Evolutionary conservation across 2,329 filamentous ascomycete genomes (phyloP).

Genomic region (Lizonia empirigonia): DNA sequence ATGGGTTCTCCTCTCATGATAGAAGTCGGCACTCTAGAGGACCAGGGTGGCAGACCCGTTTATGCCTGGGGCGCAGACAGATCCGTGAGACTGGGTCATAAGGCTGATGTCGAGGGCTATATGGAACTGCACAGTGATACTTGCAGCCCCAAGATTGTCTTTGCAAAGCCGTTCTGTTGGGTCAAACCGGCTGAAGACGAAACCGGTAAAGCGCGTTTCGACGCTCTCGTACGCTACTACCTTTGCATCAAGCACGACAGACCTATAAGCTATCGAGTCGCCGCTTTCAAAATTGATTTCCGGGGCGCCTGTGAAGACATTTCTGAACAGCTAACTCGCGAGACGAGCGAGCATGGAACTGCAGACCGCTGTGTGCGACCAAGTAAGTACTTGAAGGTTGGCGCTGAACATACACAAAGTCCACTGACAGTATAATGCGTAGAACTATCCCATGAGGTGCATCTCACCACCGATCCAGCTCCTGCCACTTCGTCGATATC

Average conservation of each 20-base stretch:
- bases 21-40: not conserved
- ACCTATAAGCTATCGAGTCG: not conserved
- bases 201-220: not conserved
- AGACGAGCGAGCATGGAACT: not conserved
- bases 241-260: not conserved
- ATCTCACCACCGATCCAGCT: not conserved
- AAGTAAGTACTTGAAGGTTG: not conserved
- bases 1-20: too few species aligned
- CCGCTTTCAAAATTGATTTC: not conserved
- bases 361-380: not conserved
- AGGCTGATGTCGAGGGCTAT: not conserved
- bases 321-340: not conserved
- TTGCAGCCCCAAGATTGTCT: not conserved
- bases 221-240: not conserved
- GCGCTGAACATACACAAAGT: not conserved
- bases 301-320: not conserved
- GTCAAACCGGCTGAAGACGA: not conserved
- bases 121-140: not conserved
- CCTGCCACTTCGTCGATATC: too few species aligned
- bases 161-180: not conserved
- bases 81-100: not conserved
- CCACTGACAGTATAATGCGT: not conserved
- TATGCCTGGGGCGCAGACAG: not conserved
- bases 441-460: not conserved
- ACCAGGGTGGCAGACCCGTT: not conserved